Base-by-base conservation (phyloP, 2,329 filamentous ascomycete species). In the Phialophora tarda region DNA sequence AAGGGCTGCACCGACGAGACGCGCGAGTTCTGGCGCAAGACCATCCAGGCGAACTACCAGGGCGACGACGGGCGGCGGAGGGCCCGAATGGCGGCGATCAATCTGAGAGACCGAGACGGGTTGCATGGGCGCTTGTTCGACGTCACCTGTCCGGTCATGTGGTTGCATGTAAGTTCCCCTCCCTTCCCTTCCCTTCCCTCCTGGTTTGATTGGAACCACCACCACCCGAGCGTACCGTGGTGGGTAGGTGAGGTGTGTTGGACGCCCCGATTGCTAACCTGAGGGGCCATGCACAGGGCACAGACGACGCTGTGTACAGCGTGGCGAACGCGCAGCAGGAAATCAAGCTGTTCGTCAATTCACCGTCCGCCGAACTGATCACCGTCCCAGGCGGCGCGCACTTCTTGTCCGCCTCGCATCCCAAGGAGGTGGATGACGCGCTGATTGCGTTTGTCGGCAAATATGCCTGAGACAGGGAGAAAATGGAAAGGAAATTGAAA, bases 81-180 rank as follows among this genome's bases (percentile, higher is more conserved):
- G 34, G 76, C 79, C 4, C 76, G 82, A 1, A 83, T 84, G 82
- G 81, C 82, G n/a, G 77, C 80, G 0, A 81, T 83, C 62, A 83
- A 82, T 65, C 71, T 85, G 24, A 70, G 77, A 17, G 82, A 83
- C 61, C 74, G 83, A 2, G 84, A 85, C 73, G 80, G 81, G 1
- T 68, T 86, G 69, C 77, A 81, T 64, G 70, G 76, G 4, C 71
- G 83, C 7, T 65, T 85, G 32, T 76, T 73, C 2, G 82, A 85
- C 73, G 75, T 86, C 3, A 73, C 71, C 53, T 84, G 83, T 73
- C 84, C 83, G 0, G 82, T 86, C 1, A 70, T 81, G 56, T 85
- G 83, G 83, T 65, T 85, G 65, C 80, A 82, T 72, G 79, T 77
- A 57, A 73, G 75, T 71, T 30, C 14, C 10, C 28, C 30, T 12